Evolutionary conservation across 1,284 basidiomycete species (phyloP), one percentile per base, ranked within the genome.

Genomic region (Rhodotorula sp.): DNA sequence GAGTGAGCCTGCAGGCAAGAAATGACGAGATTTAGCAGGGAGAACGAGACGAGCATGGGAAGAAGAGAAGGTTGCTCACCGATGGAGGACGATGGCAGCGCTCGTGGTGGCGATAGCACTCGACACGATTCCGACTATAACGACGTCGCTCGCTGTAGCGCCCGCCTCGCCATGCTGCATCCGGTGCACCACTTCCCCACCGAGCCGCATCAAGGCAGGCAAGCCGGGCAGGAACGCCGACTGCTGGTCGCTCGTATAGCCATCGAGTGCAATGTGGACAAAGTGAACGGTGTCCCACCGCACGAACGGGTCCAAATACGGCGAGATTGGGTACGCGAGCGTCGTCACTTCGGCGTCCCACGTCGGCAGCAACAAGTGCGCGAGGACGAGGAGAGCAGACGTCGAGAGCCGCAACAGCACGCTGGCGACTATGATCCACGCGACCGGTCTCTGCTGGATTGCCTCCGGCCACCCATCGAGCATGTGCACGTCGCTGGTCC

Each of bases 281-380:
- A 93, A 97, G 81, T 97, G 90, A 70, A 97, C 85, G 3, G 86
- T 85, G 79, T 98, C 96, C 96, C 96, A 98, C 73, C 93, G 87
- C 3, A 73, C 59, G 51, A 73, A 61, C 1, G 62, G 62, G 14
- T 58, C 26, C 31, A 43, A 47, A 3, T 6, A 34, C 7, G 21
- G 31, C 23, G 39, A 16, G 23, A 66, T 23, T 1, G 67, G 47
- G 3, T 31, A 34, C 23, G n/a, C 39, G 23, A 69, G 67, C 14
- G 43, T 26, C 5, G 46, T 34, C n/a, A 68, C 64, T 3, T 65
- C 65, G 7, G 67, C 64, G 39, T 67, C 71, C 65, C 69, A 72
- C 4, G 71, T 58, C 18, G 68, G 65, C 12, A 72, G 47, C 43
- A 71, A 18, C 20, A 31, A 26, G 15, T 49, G 52, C 18, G 31